These are phyloP conservation scores for Choiromyces venosus DNA, from an alignment of 495 filamentous ascomycete species.

Conservation along the genomic window DNA sequence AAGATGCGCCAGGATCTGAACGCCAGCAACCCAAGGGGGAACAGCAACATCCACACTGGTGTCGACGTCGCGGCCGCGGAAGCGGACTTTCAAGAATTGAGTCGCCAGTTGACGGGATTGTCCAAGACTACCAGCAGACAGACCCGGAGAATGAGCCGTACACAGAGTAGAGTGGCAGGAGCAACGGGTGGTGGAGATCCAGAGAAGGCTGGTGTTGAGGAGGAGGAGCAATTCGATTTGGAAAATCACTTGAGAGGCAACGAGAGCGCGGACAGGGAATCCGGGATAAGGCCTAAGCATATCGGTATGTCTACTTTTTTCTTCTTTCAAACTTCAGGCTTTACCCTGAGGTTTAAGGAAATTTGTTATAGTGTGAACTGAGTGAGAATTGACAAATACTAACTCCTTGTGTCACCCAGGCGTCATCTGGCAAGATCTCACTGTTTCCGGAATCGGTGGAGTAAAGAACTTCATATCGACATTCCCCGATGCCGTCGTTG, in stretches of 20 bases:
- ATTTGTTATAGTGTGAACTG: not conserved
- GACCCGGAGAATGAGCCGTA: slow-evolving; percentile 46
- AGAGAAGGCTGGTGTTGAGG: slow-evolving; percentile 25
- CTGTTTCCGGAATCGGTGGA: slow-evolving; percentile 71
- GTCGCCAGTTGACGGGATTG: slow-evolving; percentile 62
- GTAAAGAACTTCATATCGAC: slow-evolving; percentile 72
- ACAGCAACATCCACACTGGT: slow-evolving; percentile 43
- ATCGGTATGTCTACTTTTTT: slow-evolving; percentile 48
- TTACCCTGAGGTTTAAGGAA: not conserved
- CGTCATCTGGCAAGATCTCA: slow-evolving; percentile 72
- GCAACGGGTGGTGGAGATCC: slow-evolving; percentile 11
- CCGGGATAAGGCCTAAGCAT: slow-evolving; percentile 72
- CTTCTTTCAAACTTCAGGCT: not conserved
- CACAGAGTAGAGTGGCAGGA: slow-evolving; percentile 43
- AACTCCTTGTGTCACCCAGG: slow-evolving; percentile 43
- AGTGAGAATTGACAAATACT: not conserved
- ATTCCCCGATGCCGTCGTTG: slow-evolving; percentile 72
- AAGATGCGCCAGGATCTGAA: slow-evolving; percentile 46
- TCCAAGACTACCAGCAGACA: slow-evolving; percentile 53
- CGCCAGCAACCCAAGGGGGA: slow-evolving; percentile 36
- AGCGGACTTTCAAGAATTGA: slow-evolving; percentile 70
- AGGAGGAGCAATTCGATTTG: slow-evolving; percentile 62
- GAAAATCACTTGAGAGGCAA: slow-evolving; percentile 64
- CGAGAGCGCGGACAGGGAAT: slow-evolving; percentile 61
- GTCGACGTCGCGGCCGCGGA: slow-evolving; percentile 69